Base-by-base conservation (phyloP, 2,329 filamentous ascomycete genomes). In the Chrysoporthe cubensis region DNA sequence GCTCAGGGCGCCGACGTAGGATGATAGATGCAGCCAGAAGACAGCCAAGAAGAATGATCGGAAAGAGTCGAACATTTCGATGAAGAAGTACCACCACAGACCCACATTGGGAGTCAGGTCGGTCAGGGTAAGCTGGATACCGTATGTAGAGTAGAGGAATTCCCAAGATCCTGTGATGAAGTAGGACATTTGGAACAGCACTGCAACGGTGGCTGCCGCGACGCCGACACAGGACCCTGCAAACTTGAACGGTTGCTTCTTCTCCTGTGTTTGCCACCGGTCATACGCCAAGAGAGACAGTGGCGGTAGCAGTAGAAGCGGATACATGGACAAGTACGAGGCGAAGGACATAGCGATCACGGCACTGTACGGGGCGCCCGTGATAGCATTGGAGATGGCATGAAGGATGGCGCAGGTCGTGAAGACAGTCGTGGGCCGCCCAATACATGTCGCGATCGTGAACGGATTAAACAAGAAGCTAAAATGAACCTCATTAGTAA, bases 41-140 rank as follows among this genome's bases (percentile, higher is more conserved):
- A 99, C 94, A 65, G 92, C 96, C 3, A 99, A 87, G 84, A 98
- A 99, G 84, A 99, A 99, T 73, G 91, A 90, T 50, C 96, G 88
- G 85, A 99, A 99, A 0, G 94, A 95, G 80, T 99, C 96, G 78
- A 99, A 99, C 89, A 99, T 99, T 77, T 99, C 95, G 73, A 96
- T 97, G 77, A 99, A 98, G 81, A 99, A 99, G 80, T 99, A 99
- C 96, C 96, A 99, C 96, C 96, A 99, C 1, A 99, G 84, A 1
- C 96, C 96, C 42, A 96, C 91, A 72, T 98, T 99, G 14, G 96
- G 96, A 0, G 95, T 96, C 52, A 99, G 85, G 76, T 99, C 96
- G 9, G 94, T 93, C 2, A 99, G 87, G 0, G 96, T 89, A 48
- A 99, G 85, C 74, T 97, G 94, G 59, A 97, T 93, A 73, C 95